These are phyloP conservation scores for Sonneratia caseolaris DNA, from an alignment of 345 rosid species.

Conservation along the genomic window DNA sequence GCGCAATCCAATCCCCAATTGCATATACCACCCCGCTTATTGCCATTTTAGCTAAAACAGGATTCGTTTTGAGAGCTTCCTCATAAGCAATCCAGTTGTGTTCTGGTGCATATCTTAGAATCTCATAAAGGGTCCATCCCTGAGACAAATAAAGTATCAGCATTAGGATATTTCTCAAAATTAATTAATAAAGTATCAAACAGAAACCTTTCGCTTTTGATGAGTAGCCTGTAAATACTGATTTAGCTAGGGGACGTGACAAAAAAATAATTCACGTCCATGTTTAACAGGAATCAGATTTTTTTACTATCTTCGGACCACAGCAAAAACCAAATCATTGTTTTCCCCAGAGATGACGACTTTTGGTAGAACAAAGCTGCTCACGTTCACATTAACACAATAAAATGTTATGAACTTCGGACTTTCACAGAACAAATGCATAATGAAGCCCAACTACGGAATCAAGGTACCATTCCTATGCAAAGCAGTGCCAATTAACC, in stretches of 20 bases:
- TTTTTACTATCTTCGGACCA: neutral
- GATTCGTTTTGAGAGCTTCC: slow-evolving; percentile 69
- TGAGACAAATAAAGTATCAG: slow-evolving; percentile 15
- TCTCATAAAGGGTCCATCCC: slow-evolving; percentile 96
- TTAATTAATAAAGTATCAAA: neutral
- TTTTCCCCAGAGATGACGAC: neutral
- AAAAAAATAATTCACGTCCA: neutral
- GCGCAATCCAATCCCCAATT: slow-evolving; percentile 96
- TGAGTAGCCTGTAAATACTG: neutral
- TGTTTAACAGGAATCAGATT: neutral
- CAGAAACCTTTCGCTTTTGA: neutral
- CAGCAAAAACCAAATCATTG: neutral
- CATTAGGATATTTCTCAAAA: neutral
- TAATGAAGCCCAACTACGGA: neutral
- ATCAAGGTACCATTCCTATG: neutral
- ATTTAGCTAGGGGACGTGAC: neutral
- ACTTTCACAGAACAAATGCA: neutral
- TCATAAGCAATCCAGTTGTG: slow-evolving; percentile 96
- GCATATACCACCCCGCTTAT: slow-evolving; percentile 85
- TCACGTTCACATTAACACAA: neutral
- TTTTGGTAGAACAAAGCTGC: neutral
- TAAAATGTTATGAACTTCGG: neutral
- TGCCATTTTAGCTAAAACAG: slow-evolving; percentile 91
- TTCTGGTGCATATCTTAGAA: slow-evolving; percentile 69
- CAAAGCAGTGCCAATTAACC: too few relatives aligned